Base-by-base conservation (phyloP, 768 basidiomycete genomes). In the Daedaleopsis sinensis region DNA sequence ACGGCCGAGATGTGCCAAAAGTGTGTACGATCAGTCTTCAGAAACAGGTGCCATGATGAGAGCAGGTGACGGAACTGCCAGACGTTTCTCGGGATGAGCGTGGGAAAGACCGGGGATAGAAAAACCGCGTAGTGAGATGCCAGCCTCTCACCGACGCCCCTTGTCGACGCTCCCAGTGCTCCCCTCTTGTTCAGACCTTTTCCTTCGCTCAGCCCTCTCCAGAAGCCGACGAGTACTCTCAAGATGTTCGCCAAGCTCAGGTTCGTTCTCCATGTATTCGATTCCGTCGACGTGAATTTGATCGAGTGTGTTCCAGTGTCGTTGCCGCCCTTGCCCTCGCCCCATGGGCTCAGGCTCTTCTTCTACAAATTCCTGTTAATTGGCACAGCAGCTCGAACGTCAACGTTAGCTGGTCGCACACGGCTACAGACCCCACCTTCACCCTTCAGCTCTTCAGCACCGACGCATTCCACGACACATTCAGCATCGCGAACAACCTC, bases 401-500 rank as follows among this genome's bases (percentile, higher is more conserved):
- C 13, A 84, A 80, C 19, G 64, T 88, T 54, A 74, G 66, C 0
- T 89, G 88, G 87, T 71, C 75, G 2, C 72, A 74, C 12, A 44
- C 50, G 0, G 59, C 77, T 3, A 62, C 67, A 11, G 88, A 90
- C 65, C 76, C 83, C 74, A 77, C 63, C 53, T 63, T 62, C 21
- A 74, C 80, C 19, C 37, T 88, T 16, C 77, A 83, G 70, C 72
- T 89, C 57, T 53, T 64, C 51, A 85, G 87, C 72, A 54, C 65
- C 21, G 18, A 65, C 0, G 23, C 32, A 0, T 89, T 89, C 80
- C 76, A 87, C 74, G 72, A 83, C 57, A 56, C 76, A 0, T 83
- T 79, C 51, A 86, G 82, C 49, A 78, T 90, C 57, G 81, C 79
- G 13, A 86, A 81, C 77, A 84, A 83, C 61, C 75, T 89, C 1